Evolutionary conservation across 2,329 filamentous ascomycete genomes (phyloP).

Genomic region (Trichothecium sympodiale): DNA sequence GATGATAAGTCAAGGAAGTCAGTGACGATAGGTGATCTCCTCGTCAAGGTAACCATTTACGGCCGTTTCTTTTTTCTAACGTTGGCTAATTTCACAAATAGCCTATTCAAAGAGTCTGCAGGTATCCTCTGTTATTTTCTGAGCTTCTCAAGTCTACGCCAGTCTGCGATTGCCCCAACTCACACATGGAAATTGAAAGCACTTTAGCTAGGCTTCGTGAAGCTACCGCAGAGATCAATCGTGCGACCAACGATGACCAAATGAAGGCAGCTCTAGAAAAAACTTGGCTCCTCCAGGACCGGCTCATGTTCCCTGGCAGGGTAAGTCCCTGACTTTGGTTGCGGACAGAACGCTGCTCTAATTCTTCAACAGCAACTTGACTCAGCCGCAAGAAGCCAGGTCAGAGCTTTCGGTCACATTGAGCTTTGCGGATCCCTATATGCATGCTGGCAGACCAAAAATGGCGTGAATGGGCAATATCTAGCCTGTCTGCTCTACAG

Average conservation of each 20-base stretch:
- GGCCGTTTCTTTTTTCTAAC: background rate
- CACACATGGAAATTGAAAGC: constrained; percentile 69
- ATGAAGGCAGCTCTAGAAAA: constrained; percentile 63
- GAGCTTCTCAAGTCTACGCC: constrained; percentile 78
- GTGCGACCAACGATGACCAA: constrained; percentile 65
- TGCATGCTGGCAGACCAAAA: constrained; percentile 66
- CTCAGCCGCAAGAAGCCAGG: constrained; percentile 48
- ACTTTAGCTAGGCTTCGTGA: constrained; percentile 61
- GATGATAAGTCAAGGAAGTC: constrained; percentile 59
- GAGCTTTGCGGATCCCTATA: constrained; percentile 74
- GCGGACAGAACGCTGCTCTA: too few relatives aligned
- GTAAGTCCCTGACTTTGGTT: constrained; percentile 32
- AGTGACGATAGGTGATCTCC: constrained; percentile 70
- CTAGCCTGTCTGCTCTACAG: constrained; percentile 80
- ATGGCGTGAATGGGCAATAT: constrained; percentile 63
- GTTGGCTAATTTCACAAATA: constrained; percentile 22
- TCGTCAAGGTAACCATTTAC: constrained; percentile 62
- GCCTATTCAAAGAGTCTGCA: constrained; percentile 88
- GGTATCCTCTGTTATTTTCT: constrained; percentile 77
- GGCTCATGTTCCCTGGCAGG: constrained; percentile 62
- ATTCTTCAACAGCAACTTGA: constrained; percentile 30
- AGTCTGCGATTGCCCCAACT: constrained; percentile 71
- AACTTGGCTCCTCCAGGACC: constrained; percentile 76
- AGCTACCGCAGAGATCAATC: constrained; percentile 70
- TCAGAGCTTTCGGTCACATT: constrained; percentile 71